Evolutionary conservation across 441 rosid species (phyloP), one percentile per base, ranked within the genome.

Genomic region (Geranium incanum): DNA sequence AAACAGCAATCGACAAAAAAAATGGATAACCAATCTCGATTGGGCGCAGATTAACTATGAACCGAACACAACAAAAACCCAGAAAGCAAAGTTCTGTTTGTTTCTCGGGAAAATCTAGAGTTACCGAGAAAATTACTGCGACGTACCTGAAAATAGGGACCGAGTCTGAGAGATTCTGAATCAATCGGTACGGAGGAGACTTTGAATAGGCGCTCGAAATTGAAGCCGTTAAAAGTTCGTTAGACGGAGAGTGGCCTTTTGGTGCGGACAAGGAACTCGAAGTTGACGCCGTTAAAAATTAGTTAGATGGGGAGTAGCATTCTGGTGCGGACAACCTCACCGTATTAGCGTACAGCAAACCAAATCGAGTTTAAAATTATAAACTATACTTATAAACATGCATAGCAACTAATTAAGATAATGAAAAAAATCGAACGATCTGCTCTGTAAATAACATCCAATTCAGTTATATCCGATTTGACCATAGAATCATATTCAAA

Each of bases 111-210:
- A 62, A 62, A 9, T 37, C 36, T 23, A 21, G 66, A 62, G 23
- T 19, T 19, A 19, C 66, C 9, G 57, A 60, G 66, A 60, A 23
- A 62, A 23, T 11, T 11, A 62, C 6, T 62, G 4, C 36, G 28
- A 23, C 66, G 66, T 28, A 62, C 66, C 66, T 62, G 66, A 28
- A 11, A 12, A 62, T 21, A 13, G 66, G 36, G 37, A 60, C 33
- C 36, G 66, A 33, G 36, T 62, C 66, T 62, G 37, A 12, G 23
- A 62, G 66, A 62, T 62, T 62, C 66, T 62, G 66, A 62, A 62
- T 62, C 37, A 23, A 62, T 62, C 66, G 66, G 19, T 62, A 33
- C 28, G 66, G 66, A 33, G 66, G 28, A 21, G 66, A 23, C 66
- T 62, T 62, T 62, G 66, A 62, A 28, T 36, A 62, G 36, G 6